Percentiles rank a stretch among this genome's conserved stretches.
phyloP scores from a whole-genome alignment of 169 alveolate genomes.

The Plasmodium knowlesi region DNA sequence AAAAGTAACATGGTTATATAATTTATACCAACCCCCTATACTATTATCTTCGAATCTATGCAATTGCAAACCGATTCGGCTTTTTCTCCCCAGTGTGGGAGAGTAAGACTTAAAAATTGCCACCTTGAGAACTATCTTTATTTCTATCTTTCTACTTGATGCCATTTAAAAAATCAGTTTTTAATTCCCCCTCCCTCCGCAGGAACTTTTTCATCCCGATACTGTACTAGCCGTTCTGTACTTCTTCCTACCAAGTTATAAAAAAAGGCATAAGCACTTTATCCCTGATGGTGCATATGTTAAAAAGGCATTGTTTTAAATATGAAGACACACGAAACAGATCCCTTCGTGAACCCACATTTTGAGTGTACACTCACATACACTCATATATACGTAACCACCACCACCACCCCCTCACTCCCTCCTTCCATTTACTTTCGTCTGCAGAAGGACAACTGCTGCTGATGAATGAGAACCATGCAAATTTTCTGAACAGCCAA shows the following conservation, averaged over 20 bases:
- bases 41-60: neutral
- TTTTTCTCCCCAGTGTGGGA: neutral
- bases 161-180: neutral
- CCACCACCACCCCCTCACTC: neutral
- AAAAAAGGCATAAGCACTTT: neutral
- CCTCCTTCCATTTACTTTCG: neutral
- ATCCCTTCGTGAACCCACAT: neutral
- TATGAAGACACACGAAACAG: neutral
- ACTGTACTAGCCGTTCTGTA: conserved; percentile 44
- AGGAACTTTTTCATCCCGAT: conserved; percentile 45
- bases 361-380: neutral
- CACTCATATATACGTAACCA: neutral
- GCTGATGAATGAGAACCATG: conserved; percentile 5
- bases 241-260: conserved; percentile 53
- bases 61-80: neutral
- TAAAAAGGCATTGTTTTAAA: neutral
- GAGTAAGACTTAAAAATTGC: neutral
- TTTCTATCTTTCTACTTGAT: neutral
- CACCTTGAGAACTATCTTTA: neutral
- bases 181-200: neutral
- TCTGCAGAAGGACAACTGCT: conserved; percentile 27
- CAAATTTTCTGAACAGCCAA: neutral
- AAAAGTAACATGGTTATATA: conserved; percentile 9
- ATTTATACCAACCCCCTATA: neutral
- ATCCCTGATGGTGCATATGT: neutral